phyloP scores from a whole-genome alignment of 805 yeast genomes.

The Starmera quercuum region DNA sequence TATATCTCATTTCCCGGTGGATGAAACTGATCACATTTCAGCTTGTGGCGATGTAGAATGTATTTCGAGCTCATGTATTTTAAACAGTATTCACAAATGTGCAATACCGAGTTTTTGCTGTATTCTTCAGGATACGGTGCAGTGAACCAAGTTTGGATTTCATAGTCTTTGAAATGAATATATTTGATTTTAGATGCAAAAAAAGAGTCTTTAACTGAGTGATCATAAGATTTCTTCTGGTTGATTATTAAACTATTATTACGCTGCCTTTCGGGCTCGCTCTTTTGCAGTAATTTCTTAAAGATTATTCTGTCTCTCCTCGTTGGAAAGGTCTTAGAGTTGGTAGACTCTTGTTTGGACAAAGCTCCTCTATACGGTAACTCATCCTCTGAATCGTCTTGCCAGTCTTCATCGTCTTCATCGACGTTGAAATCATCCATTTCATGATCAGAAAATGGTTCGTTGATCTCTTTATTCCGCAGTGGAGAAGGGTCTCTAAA shows the following conservation, averaged over 20 bases:
- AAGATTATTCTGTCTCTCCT: constrained; percentile 42
- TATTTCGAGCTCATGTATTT: constrained; percentile 69
- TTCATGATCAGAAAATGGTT: constrained; percentile 14
- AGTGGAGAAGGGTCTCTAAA: constrained; percentile 20
- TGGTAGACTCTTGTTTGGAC: constrained; percentile 48
- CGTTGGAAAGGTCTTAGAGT: constrained; percentile 55
- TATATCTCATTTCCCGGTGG: constrained; percentile 95
- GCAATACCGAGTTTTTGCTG: constrained; percentile 51
- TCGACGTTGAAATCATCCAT: constrained; percentile 17
- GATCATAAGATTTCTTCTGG: constrained; percentile 2
- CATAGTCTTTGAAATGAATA: constrained; percentile 64
- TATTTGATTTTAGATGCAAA: constrained; percentile 26
- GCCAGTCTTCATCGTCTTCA: constrained; percentile 7
- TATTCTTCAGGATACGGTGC: constrained; percentile 92
- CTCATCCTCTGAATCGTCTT: constrained; percentile 36
- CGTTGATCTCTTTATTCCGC: constrained; percentile 8
- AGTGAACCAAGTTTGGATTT: constrained; percentile 86
- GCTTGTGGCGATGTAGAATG: constrained; percentile 58
- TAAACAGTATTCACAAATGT: constrained; percentile 79
- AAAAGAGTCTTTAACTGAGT: constrained; percentile 3
- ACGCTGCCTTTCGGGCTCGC: constrained; percentile 29
- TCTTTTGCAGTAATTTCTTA: constrained; percentile 29
- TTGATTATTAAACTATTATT: constrained; percentile 27
- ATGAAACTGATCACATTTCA: constrained; percentile 61
- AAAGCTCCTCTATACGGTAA: constrained; percentile 65